Evolutionary conservation across 495 filamentous ascomycete species (phyloP).

Genomic region (Xylaria sp.): DNA sequence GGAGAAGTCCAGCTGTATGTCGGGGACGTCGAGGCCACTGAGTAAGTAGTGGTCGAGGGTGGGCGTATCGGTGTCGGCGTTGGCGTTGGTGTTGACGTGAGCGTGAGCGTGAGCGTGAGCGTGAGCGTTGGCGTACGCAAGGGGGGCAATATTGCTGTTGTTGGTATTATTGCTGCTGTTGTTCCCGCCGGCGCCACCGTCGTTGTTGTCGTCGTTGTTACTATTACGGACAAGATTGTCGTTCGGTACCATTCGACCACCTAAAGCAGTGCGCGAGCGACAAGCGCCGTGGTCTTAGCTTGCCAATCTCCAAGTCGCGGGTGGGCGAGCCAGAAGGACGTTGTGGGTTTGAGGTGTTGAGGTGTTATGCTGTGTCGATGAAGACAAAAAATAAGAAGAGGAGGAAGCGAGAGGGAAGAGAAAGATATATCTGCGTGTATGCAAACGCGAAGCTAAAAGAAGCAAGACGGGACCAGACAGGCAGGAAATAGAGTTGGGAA

Average conservation of each 20-base stretch:
- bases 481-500: conserved; percentile 3
- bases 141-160: not conserved
- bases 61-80: not conserved
- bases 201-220: not conserved
- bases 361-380: not conserved
- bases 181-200: not conserved
- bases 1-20: not conserved
- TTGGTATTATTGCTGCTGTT: not conserved
- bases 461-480: not conserved
- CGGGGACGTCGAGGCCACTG: not conserved
- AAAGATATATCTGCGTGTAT: not conserved
- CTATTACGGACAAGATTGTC: not conserved
- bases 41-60: not conserved
- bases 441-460: conserved; percentile 4
- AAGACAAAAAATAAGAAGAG: not conserved
- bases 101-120: not conserved
- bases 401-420: not conserved
- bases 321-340: not conserved
- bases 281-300: conserved; percentile 26
- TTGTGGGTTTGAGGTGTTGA: not conserved
- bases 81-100: not conserved
- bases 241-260: conserved; percentile 16
- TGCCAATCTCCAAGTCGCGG: conserved; percentile 14
- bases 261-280: conserved; percentile 15
- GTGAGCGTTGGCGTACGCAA: not conserved